Evolutionary conservation across 2,329 filamentous ascomycete genomes (phyloP).

Genomic region (Sclerotiophoma versabilis): DNA sequence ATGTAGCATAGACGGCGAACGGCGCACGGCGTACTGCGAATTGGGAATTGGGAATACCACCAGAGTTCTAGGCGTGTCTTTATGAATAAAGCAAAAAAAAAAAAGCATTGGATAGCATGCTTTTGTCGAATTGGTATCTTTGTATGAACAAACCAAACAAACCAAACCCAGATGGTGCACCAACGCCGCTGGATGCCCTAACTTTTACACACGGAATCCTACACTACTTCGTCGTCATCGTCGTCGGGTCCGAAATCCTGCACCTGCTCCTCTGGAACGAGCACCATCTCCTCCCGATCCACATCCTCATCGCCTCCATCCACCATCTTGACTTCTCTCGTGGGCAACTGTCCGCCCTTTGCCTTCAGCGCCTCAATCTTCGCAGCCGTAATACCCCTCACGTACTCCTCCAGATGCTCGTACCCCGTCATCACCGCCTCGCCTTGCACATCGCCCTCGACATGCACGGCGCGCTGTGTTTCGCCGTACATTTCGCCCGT

Average conservation of each 20-base stretch:
- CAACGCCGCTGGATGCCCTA: constrained; percentile 3
- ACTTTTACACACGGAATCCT: not conserved
- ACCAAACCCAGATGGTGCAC: not conserved
- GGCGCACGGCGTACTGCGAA: not conserved
- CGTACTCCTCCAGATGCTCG: constrained; percentile 94
- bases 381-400: constrained; percentile 91
- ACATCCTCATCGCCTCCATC: constrained; percentile 37
- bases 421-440: constrained; percentile 82
- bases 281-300: constrained; percentile 42
- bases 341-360: constrained; percentile 44
- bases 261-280: constrained; percentile 24
- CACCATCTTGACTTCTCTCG: constrained; percentile 46
- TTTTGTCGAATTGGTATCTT: constrained; percentile 10
- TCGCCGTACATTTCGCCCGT: constrained; percentile 84
- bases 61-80: not conserved
- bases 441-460: constrained; percentile 53
- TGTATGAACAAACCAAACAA: not conserved
- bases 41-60: not conserved
- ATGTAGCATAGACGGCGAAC: not conserved
- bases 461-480: constrained; percentile 58
- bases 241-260: not conserved
- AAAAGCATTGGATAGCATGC: not conserved
- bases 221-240: constrained; percentile 11
- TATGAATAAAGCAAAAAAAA: not conserved
- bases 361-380: constrained; percentile 66